phyloP scores from a whole-genome alignment of 164 flowering plant species.

The Nymphaea colorata region DNA sequence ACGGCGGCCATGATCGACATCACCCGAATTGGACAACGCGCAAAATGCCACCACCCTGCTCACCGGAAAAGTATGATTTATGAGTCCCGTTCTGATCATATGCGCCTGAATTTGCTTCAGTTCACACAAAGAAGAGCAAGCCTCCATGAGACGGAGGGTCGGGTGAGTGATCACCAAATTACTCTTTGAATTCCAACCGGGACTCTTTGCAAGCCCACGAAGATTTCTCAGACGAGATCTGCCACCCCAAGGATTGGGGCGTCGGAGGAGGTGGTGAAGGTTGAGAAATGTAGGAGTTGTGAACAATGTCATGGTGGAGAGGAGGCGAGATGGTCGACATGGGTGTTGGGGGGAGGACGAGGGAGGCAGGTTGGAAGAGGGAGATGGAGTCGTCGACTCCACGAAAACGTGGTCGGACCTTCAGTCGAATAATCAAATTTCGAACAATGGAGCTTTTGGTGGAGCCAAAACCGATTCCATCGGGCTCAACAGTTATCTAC shows the following conservation, averaged over 20 bases:
- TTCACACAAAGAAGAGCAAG: slow-evolving; percentile 27
- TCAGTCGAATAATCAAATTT: no score
- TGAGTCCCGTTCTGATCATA: slow-evolving; percentile 14
- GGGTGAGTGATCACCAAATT: slow-evolving; percentile 21
- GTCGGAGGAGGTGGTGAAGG: background rate
- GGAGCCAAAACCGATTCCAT: no score
- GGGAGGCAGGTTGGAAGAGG: no score
- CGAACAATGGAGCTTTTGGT: no score
- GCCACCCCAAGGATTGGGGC: background rate
- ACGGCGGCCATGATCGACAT: slow-evolving; percentile 13
- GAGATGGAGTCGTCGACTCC: no score
- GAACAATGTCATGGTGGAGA: no score
- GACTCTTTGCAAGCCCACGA: background rate
- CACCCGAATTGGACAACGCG: slow-evolving; percentile 8
- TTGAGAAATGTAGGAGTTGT: background rate
- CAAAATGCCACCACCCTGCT: slow-evolving; percentile 17
- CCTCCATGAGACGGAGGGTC: slow-evolving; percentile 31
- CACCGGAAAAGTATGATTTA: slow-evolving; percentile 11
- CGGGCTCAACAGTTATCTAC: no score
- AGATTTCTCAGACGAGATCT: background rate
- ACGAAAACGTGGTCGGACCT: no score
- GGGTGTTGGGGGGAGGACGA: no score
- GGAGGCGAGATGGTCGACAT: no score
- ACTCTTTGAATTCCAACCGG: slow-evolving; percentile 11
- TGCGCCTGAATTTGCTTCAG: slow-evolving; percentile 19